phyloP scores from a whole-genome alignment of 345 rosid species.

The Dipteronia sinensis region DNA sequence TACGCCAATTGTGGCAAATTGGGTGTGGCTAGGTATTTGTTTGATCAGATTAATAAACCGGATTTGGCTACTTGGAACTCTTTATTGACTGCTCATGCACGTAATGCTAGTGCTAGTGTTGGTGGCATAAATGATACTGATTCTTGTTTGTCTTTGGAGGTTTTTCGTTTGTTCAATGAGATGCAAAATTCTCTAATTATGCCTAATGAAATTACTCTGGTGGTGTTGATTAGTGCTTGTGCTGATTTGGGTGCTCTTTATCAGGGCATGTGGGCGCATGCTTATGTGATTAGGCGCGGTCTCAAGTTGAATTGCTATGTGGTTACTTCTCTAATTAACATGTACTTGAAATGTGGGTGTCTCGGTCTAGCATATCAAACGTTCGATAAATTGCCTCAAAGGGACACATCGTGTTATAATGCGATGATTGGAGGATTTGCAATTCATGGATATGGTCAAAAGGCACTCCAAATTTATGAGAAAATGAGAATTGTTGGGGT shows the following conservation, averaged over 20 bases:
- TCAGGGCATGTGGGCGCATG: constrained; percentile 63
- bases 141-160: constrained; percentile 30
- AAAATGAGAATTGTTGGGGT: constrained; percentile 40
- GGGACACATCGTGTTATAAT: constrained; percentile 51
- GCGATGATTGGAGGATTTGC: constrained; percentile 66
- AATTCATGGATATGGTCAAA: constrained; percentile 50
- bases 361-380: constrained; percentile 39
- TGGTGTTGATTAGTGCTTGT: constrained; percentile 58
- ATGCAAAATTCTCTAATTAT: constrained; percentile 44
- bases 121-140: neutral
- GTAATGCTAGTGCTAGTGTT: constrained; percentile 14
- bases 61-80: constrained; percentile 74
- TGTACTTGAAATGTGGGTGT: constrained; percentile 55
- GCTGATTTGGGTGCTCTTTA: constrained; percentile 50
- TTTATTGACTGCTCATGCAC: constrained; percentile 56
- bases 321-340: constrained; percentile 49
- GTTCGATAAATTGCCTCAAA: constrained; percentile 51
- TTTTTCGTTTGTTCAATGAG: constrained; percentile 41
- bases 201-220: constrained; percentile 69
- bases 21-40: constrained; percentile 49
- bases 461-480: constrained; percentile 43
- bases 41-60: constrained; percentile 50
- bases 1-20: constrained; percentile 52
- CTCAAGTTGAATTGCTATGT: constrained; percentile 50
- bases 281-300: constrained; percentile 41